Evolutionary conservation across 202 grass and related monocot genomes (phyloP).

Genomic region (Panicum virgatum): DNA sequence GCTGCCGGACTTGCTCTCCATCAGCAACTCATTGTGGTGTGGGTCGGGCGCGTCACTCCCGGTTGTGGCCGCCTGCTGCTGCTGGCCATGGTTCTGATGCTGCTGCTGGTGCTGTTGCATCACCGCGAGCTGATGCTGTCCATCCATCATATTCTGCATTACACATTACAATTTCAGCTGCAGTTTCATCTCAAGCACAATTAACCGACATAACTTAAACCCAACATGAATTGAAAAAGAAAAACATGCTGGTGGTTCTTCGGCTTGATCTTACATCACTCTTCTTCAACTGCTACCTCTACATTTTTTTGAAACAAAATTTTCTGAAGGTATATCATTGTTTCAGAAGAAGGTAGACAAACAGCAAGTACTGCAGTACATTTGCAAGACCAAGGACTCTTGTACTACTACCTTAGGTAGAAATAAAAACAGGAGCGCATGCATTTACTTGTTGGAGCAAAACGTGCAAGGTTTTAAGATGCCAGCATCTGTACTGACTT

Average conservation of each 20-base stretch:
- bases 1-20: slow-evolving; percentile 86
- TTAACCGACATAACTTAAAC: neutral
- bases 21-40: slow-evolving; percentile 45
- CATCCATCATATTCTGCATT: slow-evolving; percentile 67
- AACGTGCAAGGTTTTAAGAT: neutral
- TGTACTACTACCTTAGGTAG: neutral
- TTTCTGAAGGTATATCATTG: neutral
- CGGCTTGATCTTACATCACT: neutral
- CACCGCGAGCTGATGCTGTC: slow-evolving; percentile 53
- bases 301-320: neutral
- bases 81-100: slow-evolving; percentile 46
- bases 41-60: slow-evolving; percentile 50
- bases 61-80: slow-evolving; percentile 28
- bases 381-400: neutral
- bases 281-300: neutral
- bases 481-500: slow-evolving; percentile 19
- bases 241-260: neutral
- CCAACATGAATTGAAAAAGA: neutral
- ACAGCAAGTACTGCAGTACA: neutral
- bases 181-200: neutral
- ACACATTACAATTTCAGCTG: neutral
- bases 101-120: slow-evolving; percentile 38
- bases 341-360: neutral
- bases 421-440: neutral
- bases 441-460: slow-evolving; percentile 3